Conservation (phyloP, 805 yeast species). For the Cyberlindnera maritima region DNA sequence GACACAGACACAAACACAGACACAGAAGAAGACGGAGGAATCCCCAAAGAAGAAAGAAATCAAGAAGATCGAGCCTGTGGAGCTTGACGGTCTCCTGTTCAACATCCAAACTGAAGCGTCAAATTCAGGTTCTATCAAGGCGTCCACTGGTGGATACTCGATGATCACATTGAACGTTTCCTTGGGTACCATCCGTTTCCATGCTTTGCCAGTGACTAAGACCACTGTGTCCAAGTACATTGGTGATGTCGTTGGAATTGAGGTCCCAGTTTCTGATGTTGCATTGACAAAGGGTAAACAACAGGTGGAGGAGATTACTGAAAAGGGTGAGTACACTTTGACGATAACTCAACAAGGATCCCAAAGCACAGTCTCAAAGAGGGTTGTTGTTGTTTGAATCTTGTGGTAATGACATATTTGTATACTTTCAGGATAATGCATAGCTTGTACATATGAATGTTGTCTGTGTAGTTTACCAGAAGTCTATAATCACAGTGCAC, state of each 20-base stretch:
- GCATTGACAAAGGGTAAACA: constrained; percentile 4
- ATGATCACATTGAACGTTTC: constrained; percentile 24
- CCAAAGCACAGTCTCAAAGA: constrained; percentile 15
- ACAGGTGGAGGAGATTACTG: constrained; percentile 11
- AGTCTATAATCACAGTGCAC: too few relatives aligned
- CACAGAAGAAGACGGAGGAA: constrained; percentile 3
- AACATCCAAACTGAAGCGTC: constrained; percentile 14
- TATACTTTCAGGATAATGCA: not conserved
- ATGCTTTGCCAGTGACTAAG: constrained; percentile 14
- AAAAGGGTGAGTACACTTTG: constrained; percentile 20
- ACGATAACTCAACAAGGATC: constrained; percentile 17
- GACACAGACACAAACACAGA: not conserved
- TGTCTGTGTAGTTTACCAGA: too few relatives aligned
- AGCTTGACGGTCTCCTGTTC: constrained; percentile 24
- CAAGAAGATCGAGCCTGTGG: constrained; percentile 13
- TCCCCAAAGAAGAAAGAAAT: constrained; percentile 4
- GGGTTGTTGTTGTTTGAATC: constrained; percentile 12
- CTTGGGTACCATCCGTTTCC: constrained; percentile 15
- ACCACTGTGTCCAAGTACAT: constrained; percentile 13
- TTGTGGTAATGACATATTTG: too few relatives aligned
- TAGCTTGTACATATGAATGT: constrained; percentile 8
- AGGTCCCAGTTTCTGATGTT: constrained; percentile 21
- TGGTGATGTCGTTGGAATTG: constrained; percentile 10
- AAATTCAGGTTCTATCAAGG: constrained; percentile 4
- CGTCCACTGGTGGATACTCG: constrained; percentile 18